phyloP scores from a whole-genome alignment of 1,284 basidiomycete genomes.

The Microbotryum saponariae region DNA sequence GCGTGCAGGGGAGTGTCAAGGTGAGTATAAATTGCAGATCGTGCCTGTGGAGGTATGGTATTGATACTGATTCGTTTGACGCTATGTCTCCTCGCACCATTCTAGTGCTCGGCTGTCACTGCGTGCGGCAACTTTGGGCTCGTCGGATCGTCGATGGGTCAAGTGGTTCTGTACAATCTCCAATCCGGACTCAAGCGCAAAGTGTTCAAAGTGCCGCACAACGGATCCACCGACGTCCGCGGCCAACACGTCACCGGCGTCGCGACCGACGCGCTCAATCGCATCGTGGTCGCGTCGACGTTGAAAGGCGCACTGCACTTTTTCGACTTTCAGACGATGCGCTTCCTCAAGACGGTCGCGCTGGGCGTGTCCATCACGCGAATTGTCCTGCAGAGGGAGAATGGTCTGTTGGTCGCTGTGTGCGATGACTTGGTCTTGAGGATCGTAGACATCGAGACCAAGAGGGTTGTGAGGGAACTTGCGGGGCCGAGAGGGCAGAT shows the following conservation, averaged over 20 bases:
- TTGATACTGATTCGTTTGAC: not conserved
- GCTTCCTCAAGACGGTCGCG: constrained; percentile 58
- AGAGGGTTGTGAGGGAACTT: constrained; percentile 76
- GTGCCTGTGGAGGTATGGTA: no score
- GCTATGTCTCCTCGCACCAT: not conserved
- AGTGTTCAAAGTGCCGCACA: constrained; percentile 50
- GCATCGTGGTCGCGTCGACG: constrained; percentile 70
- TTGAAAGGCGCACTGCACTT: constrained; percentile 79
- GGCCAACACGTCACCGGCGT: constrained; percentile 62
- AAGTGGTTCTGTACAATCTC: constrained; percentile 85
- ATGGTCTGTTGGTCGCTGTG: constrained; percentile 70
- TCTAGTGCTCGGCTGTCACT: constrained; percentile 75
- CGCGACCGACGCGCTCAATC: constrained; percentile 78
- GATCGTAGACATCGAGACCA: constrained; percentile 85
- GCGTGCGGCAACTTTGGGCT: constrained; percentile 95
- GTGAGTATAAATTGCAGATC: constrained; percentile 24
- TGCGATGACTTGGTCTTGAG: constrained; percentile 82
- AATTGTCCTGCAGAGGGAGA: constrained; percentile 72
- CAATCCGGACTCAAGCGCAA: constrained; percentile 85
- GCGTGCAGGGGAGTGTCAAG: constrained; percentile 42
- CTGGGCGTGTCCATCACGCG: constrained; percentile 64
- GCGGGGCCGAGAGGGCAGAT: constrained; percentile 69
- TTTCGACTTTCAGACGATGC: constrained; percentile 87
- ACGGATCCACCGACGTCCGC: constrained; percentile 42
- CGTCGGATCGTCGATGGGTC: constrained; percentile 66